Evolutionary conservation across 78 protist genomes (phyloP), one percentile per base, ranked within the genome.

Genomic region (Mantamonas sphyraenae): DNA sequence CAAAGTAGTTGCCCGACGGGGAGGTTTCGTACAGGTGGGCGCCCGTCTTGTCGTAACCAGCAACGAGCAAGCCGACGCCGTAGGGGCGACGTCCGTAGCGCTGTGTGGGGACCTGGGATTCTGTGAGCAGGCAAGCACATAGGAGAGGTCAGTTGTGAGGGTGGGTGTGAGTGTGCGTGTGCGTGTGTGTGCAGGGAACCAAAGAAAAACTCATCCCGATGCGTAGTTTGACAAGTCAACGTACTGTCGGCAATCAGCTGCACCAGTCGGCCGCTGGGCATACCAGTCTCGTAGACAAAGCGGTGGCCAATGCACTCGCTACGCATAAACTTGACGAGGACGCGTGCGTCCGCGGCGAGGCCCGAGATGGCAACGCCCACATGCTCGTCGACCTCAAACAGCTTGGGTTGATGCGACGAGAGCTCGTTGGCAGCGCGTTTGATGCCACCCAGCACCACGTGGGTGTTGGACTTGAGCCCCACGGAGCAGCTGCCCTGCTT

Each of bases 41-140:
- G 0, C 96, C 96, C 0, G 69, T 68, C 62, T 79, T 33, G 68
- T 95, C 98, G 43, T 74, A 89, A 30, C 97, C 98, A 8, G 88
- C 93, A 2, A 95, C 87, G 12, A 95, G 88, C 56, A 93, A 60
- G 45, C 98, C 98, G 24, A 95, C 98, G 50, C 98, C 98, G 55
- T 73, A 95, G 16, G 98, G 98, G 19, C 98, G 77, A 28, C 87
- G 60, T 26, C 94, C 89, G 40, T 63, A 64, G 58, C 80, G 74
- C 86, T 89, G 91, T 14, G 96, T 87, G 77, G 85, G 72, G 22
- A 79, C 73, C 74, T 94, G 97, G 24, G 80, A 58, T 75, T 93
- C 91, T 82, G 61, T 31, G 24, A 24, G 8, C 16, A 37, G 28
- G 55, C 17, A n/a, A n/a, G n/a, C n/a, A n/a, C n/a, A n/a, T n/a